Evolutionary conservation across 2,329 filamentous ascomycete genomes (phyloP).

Genomic region (Epichloe amarillans): DNA sequence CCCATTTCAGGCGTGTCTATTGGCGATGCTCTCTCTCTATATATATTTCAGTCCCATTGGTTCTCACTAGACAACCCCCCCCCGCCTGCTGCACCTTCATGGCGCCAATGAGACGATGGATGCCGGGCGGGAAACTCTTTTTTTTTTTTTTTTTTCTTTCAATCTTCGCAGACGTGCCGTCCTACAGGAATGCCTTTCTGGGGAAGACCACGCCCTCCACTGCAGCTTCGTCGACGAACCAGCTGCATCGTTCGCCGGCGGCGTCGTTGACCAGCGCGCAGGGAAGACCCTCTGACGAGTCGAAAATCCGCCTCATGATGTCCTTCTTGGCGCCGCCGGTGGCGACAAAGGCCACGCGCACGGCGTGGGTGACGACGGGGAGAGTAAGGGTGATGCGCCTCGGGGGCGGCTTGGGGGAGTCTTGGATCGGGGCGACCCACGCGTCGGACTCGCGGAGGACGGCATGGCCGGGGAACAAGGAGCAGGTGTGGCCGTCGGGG

Average conservation of each 20-base stretch:
- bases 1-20: no score
- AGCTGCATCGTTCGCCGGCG: conserved; percentile 75
- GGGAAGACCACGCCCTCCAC: conserved; percentile 78
- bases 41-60: no score
- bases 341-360: conserved; percentile 81
- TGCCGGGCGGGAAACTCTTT: not conserved
- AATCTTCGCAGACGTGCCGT: not conserved
- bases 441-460: conserved; percentile 75
- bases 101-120: not conserved
- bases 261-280: conserved; percentile 79
- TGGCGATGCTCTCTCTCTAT: no score
- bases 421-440: conserved; percentile 84
- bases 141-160: no score
- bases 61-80: not conserved
- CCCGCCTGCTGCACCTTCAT: not conserved
- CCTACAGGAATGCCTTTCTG: conserved; percentile 48
- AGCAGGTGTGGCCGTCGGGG: conserved; percentile 95
- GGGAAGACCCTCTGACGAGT: conserved; percentile 59
- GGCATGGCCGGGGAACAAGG: conserved; percentile 80
- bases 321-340: conserved; percentile 84
- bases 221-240: conserved; percentile 84
- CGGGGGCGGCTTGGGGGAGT: conserved; percentile 94
- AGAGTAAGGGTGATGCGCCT: conserved; percentile 84
- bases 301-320: conserved; percentile 84
- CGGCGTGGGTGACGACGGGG: conserved; percentile 76